Conservation (phyloP, 2,329 filamentous ascomycete species). For the Madurella mycetomatis region DNA sequence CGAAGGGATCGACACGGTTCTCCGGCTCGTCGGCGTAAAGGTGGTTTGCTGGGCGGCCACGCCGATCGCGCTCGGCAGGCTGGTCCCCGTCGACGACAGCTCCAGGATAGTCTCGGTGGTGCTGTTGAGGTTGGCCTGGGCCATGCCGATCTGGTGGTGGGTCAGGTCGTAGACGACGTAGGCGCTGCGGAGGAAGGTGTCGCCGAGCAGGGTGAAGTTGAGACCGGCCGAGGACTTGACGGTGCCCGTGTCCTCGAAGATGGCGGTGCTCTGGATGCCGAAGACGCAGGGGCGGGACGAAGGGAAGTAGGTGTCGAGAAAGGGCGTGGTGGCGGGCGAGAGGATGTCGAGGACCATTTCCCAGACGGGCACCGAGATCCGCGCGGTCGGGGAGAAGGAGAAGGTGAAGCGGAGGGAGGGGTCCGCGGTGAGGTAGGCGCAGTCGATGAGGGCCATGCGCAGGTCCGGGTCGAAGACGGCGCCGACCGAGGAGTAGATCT, state of each 20-base stretch:
- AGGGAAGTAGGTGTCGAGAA: conserved; percentile 24
- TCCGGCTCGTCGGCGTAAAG: conserved; percentile 10
- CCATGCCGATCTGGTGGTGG: conserved; percentile 47
- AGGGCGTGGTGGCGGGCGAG: neutral
- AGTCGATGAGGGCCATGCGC: conserved; percentile 38
- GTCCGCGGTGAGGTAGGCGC: conserved; percentile 34
- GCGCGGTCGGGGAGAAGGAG: conserved; percentile 23
- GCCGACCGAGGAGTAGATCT: conserved; percentile 36
- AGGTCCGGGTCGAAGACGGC: conserved; percentile 34
- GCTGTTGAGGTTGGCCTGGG: conserved; percentile 49
- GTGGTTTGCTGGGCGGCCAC: conserved; percentile 35
- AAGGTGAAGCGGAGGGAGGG: conserved; percentile 35
- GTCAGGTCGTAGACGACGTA: conserved; percentile 54
- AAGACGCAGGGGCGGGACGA: conserved; percentile 46
- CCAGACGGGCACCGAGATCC: conserved; percentile 31
- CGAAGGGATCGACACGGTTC: too few relatives aligned
- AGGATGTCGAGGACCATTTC: conserved; percentile 40
- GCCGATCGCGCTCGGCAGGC: conserved; percentile 42
- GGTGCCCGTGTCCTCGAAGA: conserved; percentile 28
- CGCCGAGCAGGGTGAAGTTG: conserved; percentile 39
- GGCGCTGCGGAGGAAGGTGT: conserved; percentile 44
- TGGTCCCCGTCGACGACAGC: conserved; percentile 36
- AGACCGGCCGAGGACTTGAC: neutral
- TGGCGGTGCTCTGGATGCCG: conserved; percentile 44
- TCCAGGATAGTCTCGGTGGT: conserved; percentile 42